Conservation (phyloP, 2,329 filamentous ascomycete genomes). For the Hirsutella minnesotensis region DNA sequence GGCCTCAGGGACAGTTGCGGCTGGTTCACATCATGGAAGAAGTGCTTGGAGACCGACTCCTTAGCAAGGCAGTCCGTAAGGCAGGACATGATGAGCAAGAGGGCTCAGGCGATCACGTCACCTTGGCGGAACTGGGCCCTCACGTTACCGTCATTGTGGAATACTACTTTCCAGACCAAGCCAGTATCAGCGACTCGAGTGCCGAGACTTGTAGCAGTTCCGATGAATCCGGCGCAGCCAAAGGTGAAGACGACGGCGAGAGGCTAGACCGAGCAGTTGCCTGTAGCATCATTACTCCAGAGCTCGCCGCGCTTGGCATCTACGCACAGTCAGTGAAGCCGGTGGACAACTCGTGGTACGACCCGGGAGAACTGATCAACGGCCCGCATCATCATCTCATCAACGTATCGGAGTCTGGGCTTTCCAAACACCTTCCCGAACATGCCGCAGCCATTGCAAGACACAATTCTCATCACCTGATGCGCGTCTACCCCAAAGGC, state of each 20-base stretch:
- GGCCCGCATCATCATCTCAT: constrained; percentile 54
- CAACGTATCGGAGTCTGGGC: constrained; percentile 55
- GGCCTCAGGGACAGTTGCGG: constrained; percentile 43
- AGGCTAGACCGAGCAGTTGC: constrained; percentile 34
- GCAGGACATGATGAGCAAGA: constrained; percentile 44
- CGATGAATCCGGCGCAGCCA: constrained; percentile 27
- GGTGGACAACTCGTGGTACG: constrained; percentile 52
- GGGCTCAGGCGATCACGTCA: constrained; percentile 39
- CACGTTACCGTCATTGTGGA: constrained; percentile 59
- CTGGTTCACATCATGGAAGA: constrained; percentile 55
- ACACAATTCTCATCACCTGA: constrained; percentile 55
- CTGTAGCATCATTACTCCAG: constrained; percentile 44
- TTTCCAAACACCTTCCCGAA: constrained; percentile 37
- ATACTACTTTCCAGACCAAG: constrained; percentile 46
- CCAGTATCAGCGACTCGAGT: constrained; percentile 23
- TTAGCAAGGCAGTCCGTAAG: constrained; percentile 44
- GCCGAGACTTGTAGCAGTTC: constrained; percentile 5
- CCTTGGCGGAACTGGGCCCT: constrained; percentile 44
- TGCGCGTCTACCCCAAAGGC: constrained; percentile 59
- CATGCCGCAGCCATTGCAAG: constrained; percentile 33
- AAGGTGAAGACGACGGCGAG: constrained; percentile 29
- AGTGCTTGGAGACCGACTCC: constrained; percentile 46
- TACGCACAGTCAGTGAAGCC: constrained; percentile 63
- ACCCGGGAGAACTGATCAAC: constrained; percentile 34
- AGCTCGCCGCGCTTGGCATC: constrained; percentile 53